A percentile compares a stretch with the other conserved stretches of the same genome.
phyloP scores from a whole-genome alignment of 371 early-diverging fungal species.

The Mucor saturninus region DNA sequence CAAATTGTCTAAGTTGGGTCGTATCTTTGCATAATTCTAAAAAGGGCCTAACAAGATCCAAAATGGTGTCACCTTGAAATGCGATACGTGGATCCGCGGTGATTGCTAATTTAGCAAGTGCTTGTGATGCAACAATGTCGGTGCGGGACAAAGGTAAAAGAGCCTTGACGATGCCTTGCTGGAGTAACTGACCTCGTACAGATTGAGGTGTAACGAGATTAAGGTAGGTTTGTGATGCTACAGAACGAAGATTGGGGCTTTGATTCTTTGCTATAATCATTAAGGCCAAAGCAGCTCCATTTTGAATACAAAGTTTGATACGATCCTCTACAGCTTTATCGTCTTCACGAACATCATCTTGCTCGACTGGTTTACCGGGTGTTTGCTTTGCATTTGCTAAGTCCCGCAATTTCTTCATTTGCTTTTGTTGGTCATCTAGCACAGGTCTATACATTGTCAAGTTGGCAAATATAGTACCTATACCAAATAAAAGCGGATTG shows the following conservation, averaged over 20 bases:
- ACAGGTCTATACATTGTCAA: constrained; percentile 71
- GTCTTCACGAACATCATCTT: constrained; percentile 58
- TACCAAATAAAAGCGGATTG: constrained; percentile 65
- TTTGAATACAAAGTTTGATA: constrained; percentile 52
- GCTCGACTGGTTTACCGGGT: constrained; percentile 21
- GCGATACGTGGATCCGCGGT: constrained; percentile 88
- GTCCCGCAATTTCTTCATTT: constrained; percentile 75
- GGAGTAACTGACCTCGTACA: constrained; percentile 79
- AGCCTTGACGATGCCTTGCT: constrained; percentile 78
- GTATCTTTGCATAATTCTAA: constrained; percentile 60
- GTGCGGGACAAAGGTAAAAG: constrained; percentile 57
- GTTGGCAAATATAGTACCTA: constrained; percentile 73
- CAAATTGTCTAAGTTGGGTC: constrained; percentile 79
- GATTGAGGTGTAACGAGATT: constrained; percentile 73
- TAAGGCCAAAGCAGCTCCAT: constrained; percentile 65
- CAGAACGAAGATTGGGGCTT: constrained; percentile 63
- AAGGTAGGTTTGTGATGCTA: constrained; percentile 70
- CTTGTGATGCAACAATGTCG: constrained; percentile 68
- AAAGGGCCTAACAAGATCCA: constrained; percentile 70
- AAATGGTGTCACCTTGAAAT: constrained; percentile 67
- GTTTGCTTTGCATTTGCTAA: constrained; percentile 59
- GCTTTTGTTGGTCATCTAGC: constrained; percentile 80
- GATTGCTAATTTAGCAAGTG: constrained; percentile 90
- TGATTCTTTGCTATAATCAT: constrained; percentile 58
- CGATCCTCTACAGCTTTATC: constrained; percentile 70